Evolutionary conservation across 2,329 filamentous ascomycete genomes (phyloP), one percentile per base, ranked within the genome.

Genomic region (Exophiala oligosperma): DNA sequence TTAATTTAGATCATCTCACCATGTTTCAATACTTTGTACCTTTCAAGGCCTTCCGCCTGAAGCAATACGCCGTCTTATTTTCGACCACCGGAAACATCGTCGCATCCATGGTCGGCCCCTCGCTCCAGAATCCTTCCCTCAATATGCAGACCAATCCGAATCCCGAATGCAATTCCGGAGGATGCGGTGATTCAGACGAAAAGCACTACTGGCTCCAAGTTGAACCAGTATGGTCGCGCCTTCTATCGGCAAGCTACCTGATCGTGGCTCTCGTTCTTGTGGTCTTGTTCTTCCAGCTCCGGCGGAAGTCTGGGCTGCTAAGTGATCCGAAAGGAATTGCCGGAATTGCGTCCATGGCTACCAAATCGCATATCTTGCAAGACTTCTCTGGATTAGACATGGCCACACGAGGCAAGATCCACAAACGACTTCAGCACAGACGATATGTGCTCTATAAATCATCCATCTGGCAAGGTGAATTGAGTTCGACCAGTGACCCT

Each of bases 381-480:
- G 78, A 80, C 54, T 80, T 80, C 54, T 71, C 74, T 23, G 77
- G 76, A 2, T 68, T 79, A 26, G 78, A 81, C 54, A 72, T 71
- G 17, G 77, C 75, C 1, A 71, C 72, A 4, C 66, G 76, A 21
- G 64, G 72, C 4, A 71, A 74, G 46, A 80, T 81, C 35, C 77
- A 80, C 61, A 76, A 77, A 60, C 72, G 73, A 58, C 70, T 81
- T 2, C 70, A 72, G 7, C 71, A 78, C 55, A 71, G 78, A 12
- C 74, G 77, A 35, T 81, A 79, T 57, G 76, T 79, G 35, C 64
- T 81, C 9, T 77, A 80, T 66, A 80, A 80, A 64, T 78, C 76
- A 28, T 78, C 76, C 7, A 72, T 81, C 11, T 81, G 78, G 78
- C 78, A 81, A 57, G 78, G 78, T 52, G 77, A 79, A 63, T 79